phyloP scores from a whole-genome alignment of 129 eudicot species.

The Deinandra increscens region DNA sequence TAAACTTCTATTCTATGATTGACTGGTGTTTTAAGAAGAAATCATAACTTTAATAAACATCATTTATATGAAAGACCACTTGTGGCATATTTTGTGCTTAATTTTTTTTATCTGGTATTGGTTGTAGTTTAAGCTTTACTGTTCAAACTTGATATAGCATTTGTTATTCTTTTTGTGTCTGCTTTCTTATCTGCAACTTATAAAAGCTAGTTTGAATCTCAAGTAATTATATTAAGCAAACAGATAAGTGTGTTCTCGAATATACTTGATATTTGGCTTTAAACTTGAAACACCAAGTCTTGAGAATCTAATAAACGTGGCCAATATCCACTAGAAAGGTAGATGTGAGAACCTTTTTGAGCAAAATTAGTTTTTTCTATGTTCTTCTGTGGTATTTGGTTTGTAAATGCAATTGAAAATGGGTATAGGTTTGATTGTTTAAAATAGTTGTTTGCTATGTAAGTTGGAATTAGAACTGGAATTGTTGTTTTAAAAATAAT shows the following conservation, averaged over 20 bases:
- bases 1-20: background rate
- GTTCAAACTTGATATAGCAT: too few species aligned
- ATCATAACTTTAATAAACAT: background rate
- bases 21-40: background rate
- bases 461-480: too few species aligned
- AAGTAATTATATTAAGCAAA: background rate
- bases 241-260: background rate
- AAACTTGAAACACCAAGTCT: background rate
- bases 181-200: background rate
- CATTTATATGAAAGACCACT: background rate
- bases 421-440: too few species aligned
- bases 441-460: too few species aligned
- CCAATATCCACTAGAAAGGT: background rate
- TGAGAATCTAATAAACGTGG: background rate
- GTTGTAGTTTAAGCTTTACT: background rate
- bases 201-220: background rate
- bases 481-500: too few species aligned
- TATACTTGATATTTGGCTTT: background rate
- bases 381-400: background rate
- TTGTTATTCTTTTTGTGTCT: background rate
- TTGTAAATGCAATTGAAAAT: too few species aligned
- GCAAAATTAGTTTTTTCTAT: background rate
- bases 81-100: background rate
- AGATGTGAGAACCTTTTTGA: background rate
- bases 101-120: background rate